Base-by-base conservation (phyloP, 2,329 filamentous ascomycete genomes). In the Ustilaginoidea virens region DNA sequence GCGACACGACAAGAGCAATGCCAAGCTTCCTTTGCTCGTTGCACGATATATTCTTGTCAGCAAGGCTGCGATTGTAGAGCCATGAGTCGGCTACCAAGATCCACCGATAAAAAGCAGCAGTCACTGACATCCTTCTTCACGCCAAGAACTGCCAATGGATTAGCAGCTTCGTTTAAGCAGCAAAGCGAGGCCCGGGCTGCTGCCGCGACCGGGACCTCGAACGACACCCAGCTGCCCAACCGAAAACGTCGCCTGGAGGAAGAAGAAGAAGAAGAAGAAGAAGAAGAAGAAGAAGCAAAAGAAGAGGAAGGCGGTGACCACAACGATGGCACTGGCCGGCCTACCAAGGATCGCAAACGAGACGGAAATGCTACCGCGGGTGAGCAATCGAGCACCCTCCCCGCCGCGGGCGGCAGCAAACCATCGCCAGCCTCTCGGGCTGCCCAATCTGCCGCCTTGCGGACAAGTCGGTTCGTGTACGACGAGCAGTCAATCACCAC, bases 111-210 rank as follows among this genome's bases (percentile, higher is more conserved):
- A 52, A 80, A 77, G 43, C 82, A 94, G 47, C 69, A 77, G 39
- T 81, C 82, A 1, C 76, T 94, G 36, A 90, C 82, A 3, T 86
- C 74, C 46, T 92, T 92, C 55, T 92, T 92, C 49, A 69, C 73
- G 1, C 72, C 71, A 10, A 75, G 67, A 37, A 56, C 68, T 9
- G 48, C 55, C 45, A 66, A 65, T 48, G 59, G 56, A 33, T 41
- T 58, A 15, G 43, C 51, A n/a, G 45, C 54, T 20, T 43, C 47
- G 25, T 46, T 52, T 31, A 40, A 47, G 36, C 52, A 53, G 31
- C 44, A 49, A 36, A 41, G 36, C 27, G 40, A 44, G 20, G 33
- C 40, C 20, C 38, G 38, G 26, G 37, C 38, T 14, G 37, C 37
- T 17, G 40, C 51, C 27, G 43, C 43, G 25, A 21, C 38, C 39